Conservation (phyloP, 306 rosid genomes). For the Herpetospermum pedunculosum region DNA sequence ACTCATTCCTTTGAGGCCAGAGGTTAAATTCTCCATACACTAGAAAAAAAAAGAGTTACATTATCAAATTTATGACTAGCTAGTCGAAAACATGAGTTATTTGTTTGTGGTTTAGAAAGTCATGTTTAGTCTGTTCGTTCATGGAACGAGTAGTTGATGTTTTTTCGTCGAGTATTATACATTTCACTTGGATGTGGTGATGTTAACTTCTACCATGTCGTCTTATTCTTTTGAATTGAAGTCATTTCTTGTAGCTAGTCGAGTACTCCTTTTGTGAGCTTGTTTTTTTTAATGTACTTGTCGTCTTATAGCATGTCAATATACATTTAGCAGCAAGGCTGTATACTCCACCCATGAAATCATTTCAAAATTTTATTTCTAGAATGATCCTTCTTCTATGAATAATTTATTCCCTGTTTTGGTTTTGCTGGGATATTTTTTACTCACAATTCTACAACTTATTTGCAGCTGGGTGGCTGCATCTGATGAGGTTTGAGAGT, state of each 20-base stretch:
- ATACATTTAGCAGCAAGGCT: neutral
- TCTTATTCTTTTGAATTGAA: too few species aligned
- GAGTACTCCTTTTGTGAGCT: too few species aligned
- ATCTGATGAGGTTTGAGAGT: conserved; percentile 29
- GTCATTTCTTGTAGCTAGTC: too few species aligned
- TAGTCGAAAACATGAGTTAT: neutral
- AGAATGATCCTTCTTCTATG: neutral
- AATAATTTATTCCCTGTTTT: neutral
- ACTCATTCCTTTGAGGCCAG: too few species aligned
- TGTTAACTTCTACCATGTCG: neutral
- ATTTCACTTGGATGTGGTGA: neutral
- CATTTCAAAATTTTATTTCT: neutral
- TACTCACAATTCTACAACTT: neutral
- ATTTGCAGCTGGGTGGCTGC: conserved; percentile 76
- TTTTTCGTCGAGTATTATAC: neutral
- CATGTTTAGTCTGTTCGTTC: neutral
- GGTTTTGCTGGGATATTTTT: neutral
- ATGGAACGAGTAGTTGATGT: neutral
- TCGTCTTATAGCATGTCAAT: neutral
- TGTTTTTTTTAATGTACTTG: too few species aligned
- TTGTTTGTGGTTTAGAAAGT: neutral
- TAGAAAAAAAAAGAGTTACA: too few species aligned
- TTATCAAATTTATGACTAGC: neutral
- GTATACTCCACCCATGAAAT: neutral
- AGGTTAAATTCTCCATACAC: too few species aligned